phyloP scores from a whole-genome alignment of 2,329 filamentous ascomycete species.

The Bipolaris victoriae region DNA sequence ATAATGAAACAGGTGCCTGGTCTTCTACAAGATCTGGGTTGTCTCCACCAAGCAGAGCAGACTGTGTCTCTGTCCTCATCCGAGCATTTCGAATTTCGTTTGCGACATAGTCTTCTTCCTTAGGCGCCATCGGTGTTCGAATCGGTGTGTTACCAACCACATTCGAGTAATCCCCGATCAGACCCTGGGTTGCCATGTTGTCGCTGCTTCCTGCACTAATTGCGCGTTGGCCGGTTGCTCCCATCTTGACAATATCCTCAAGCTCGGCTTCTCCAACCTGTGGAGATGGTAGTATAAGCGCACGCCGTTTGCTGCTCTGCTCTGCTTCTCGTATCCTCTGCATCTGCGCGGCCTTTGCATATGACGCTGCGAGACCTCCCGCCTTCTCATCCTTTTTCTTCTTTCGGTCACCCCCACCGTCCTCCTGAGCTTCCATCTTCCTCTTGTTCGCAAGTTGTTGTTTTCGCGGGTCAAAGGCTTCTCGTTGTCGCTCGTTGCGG shows the following conservation, averaged over 20 bases:
- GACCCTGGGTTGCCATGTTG: slow-evolving; percentile 80
- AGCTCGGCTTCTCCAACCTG: slow-evolving; percentile 93
- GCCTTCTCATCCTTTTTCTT: slow-evolving; percentile 84
- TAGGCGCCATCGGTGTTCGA: slow-evolving; percentile 86
- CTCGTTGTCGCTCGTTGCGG: slow-evolving; percentile 81
- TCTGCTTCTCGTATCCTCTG: slow-evolving; percentile 95
- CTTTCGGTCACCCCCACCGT: slow-evolving; percentile 76
- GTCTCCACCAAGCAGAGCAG: slow-evolving; percentile 89
- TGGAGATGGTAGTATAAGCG: slow-evolving; percentile 82
- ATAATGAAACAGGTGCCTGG: slow-evolving; percentile 81
- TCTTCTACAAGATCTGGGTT: slow-evolving; percentile 89
- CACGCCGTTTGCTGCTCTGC: slow-evolving; percentile 89
- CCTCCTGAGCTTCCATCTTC: slow-evolving; percentile 88
- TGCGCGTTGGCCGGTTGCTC: slow-evolving; percentile 87
- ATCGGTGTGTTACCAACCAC: slow-evolving; percentile 85
- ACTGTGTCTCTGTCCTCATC: slow-evolving; percentile 90
- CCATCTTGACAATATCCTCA: slow-evolving; percentile 99
- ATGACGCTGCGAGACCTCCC: slow-evolving; percentile 80
- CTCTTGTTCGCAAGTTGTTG: slow-evolving; percentile 90
- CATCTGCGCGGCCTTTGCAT: slow-evolving; percentile 90
- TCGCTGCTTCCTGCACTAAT: slow-evolving; percentile 79
- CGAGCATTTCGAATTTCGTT: slow-evolving; percentile 96
- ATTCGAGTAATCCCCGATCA: slow-evolving; percentile 85
- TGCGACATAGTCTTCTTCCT: slow-evolving; percentile 92
- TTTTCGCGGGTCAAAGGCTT: slow-evolving; percentile 89